Percentiles rank a stretch among this genome's conserved stretches.
phyloP scores from a whole-genome alignment of 257 asterid genomes.

The Apocynum venetum region DNA sequence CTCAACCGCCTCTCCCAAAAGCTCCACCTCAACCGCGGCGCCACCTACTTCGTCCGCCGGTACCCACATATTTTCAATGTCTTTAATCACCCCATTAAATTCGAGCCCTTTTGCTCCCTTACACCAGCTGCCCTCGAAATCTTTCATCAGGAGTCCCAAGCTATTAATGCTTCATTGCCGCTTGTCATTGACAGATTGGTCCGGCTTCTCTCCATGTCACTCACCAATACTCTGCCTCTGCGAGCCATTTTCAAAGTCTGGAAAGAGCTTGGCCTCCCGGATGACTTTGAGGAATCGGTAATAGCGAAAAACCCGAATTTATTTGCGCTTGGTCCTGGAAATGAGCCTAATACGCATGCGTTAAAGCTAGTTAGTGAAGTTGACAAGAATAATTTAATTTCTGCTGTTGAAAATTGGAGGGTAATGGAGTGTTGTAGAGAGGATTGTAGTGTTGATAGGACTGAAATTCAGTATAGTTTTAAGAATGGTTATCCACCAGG shows the following conservation, averaged over 20 bases:
- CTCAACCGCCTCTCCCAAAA: slow-evolving; percentile 79
- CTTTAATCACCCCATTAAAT: slow-evolving; percentile 51
- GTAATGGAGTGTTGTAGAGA: slow-evolving; percentile 63
- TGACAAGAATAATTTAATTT: slow-evolving; percentile 40
- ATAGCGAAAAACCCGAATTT: slow-evolving; percentile 47
- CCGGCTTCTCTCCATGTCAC: slow-evolving; percentile 67
- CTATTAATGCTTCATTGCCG: slow-evolving; percentile 38
- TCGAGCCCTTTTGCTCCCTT: slow-evolving; percentile 58
- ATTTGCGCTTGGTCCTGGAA: slow-evolving; percentile 56
- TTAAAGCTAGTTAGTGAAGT: slow-evolving; percentile 48
- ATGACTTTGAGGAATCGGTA: slow-evolving; percentile 75
- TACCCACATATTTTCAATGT: slow-evolving; percentile 81
- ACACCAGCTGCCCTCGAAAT: slow-evolving; percentile 49
- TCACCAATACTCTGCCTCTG: slow-evolving; percentile 59
- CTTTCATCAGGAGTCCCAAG: slow-evolving; percentile 46
- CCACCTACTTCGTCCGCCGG: slow-evolving; percentile 68
- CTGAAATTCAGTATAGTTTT: slow-evolving; percentile 48
- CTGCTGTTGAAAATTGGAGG: slow-evolving; percentile 80
- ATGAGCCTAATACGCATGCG: slow-evolving; percentile 64
- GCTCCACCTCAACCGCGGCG: slow-evolving; percentile 82
- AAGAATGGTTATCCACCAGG: slow-evolving; percentile 81
- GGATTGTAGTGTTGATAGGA: slow-evolving; percentile 50
- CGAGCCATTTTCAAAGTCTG: slow-evolving; percentile 78
- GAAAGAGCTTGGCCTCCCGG: slow-evolving; percentile 87
- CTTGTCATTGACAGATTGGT: slow-evolving; percentile 52